A percentile compares a stretch with the other conserved stretches of the same genome.
These are phyloP conservation scores for Oidium heveae DNA, from an alignment of 2,329 filamentous ascomycete species.

Conservation along the genomic window DNA sequence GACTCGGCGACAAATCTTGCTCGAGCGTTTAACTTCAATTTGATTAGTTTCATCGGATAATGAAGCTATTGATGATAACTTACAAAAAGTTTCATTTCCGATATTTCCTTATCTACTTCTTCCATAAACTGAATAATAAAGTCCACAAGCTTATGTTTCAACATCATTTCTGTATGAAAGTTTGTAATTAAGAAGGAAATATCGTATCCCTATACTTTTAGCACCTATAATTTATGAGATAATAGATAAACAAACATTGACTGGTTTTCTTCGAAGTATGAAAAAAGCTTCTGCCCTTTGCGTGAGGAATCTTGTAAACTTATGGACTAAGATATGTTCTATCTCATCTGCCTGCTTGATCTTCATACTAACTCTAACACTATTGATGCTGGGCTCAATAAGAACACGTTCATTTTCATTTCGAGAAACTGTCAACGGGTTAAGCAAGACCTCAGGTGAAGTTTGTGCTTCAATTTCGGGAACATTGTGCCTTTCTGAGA, in stretches of 20 bases:
- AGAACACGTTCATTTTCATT: constrained; percentile 95
- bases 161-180: constrained; percentile 94
- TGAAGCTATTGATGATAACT: constrained; percentile 15
- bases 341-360: constrained; percentile 99
- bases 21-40: constrained; percentile 63
- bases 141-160: constrained; percentile 97
- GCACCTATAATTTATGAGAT: background rate
- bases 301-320: constrained; percentile 90
- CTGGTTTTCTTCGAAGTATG: constrained; percentile 79
- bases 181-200: constrained; percentile 98
- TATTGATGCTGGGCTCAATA: constrained; percentile 93
- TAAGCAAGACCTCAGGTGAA: constrained; percentile 81
- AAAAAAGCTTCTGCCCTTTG: constrained; percentile 95
- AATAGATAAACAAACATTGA: constrained; percentile 38
- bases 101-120: constrained; percentile 98
- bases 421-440: constrained; percentile 68
- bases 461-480: constrained; percentile 86
- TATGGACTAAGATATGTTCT: constrained; percentile 91
- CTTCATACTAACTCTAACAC: constrained; percentile 87
- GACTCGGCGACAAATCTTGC: constrained; percentile 96
- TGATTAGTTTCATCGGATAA: constrained; percentile 8
- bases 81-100: constrained; percentile 99
- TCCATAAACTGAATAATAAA: constrained; percentile 99
- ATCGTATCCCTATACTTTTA: constrained; percentile 51
- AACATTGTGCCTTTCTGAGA: constrained; percentile 89